phyloP scores from a whole-genome alignment of 1,284 basidiomycete genomes.

The Ustilago xerochloae region DNA sequence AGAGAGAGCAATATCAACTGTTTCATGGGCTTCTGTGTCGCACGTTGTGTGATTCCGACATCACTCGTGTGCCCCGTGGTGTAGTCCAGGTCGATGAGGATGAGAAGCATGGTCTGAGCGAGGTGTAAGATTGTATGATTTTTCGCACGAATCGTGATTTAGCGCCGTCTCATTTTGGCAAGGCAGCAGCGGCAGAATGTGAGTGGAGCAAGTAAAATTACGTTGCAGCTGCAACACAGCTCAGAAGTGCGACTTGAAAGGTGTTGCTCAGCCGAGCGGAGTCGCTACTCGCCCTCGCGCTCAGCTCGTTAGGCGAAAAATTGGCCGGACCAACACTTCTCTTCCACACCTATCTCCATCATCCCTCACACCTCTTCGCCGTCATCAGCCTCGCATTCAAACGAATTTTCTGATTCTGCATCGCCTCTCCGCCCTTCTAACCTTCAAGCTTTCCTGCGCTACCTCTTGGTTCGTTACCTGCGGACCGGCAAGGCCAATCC shows the following conservation, averaged over 20 bases:
- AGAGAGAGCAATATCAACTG: neutral
- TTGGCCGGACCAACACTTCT: conserved; percentile 16
- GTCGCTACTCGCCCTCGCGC: too few species aligned
- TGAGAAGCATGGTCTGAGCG: neutral
- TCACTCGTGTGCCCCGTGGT: too few species aligned
- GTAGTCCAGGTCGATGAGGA: too few species aligned
- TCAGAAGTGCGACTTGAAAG: neutral
- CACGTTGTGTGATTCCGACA: too few species aligned
- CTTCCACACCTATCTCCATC: neutral
- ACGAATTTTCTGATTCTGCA: too few species aligned
- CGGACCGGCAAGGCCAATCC: neutral
- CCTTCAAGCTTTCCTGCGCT: too few species aligned
- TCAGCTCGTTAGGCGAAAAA: neutral
- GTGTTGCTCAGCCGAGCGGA: conserved; percentile 29
- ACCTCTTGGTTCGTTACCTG: neutral
- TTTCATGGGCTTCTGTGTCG: neutral
- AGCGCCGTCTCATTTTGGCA: neutral
- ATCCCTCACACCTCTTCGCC: neutral
- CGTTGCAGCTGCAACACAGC: conserved; percentile 8
- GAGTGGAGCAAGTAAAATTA: conserved; percentile 7
- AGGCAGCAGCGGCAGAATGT: neutral
- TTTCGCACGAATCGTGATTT: conserved; percentile 12
- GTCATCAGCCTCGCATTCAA: too few species aligned
- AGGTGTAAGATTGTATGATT: conserved; percentile 3
- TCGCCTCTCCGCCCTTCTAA: too few species aligned